phyloP scores from a whole-genome alignment of 2,329 filamentous ascomycete genomes.

The Ascochyta rabiei region DNA sequence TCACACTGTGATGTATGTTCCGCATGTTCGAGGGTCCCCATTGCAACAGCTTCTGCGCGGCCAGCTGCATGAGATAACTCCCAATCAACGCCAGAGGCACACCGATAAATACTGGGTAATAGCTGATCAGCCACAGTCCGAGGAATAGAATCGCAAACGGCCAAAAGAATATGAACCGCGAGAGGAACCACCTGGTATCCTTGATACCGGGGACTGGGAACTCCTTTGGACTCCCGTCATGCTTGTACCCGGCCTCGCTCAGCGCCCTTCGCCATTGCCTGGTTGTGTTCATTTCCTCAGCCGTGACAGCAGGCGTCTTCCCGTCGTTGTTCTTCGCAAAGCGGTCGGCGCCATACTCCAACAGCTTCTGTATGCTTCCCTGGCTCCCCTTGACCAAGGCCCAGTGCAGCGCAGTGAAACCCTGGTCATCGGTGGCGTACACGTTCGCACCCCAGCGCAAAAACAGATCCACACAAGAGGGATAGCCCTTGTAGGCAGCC shows the following conservation, averaged over 20 bases:
- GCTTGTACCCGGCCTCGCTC: conserved; percentile 81
- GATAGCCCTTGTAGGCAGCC: conserved; percentile 97
- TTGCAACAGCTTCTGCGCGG: conserved; percentile 76
- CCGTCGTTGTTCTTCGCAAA: conserved; percentile 88
- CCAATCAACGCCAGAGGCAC: conserved; percentile 72
- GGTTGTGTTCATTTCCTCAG: conserved; percentile 86
- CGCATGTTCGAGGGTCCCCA: conserved; percentile 89
- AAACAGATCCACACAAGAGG: conserved; percentile 88
- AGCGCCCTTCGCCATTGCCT: conserved; percentile 83
- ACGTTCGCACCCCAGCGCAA: conserved; percentile 95
- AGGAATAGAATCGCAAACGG: conserved; percentile 78
- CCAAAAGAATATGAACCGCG: conserved; percentile 87
- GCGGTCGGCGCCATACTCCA: conserved; percentile 94
- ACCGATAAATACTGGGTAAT: conserved; percentile 75
- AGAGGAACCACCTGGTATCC: conserved; percentile 78
- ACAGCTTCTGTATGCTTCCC: conserved; percentile 86
- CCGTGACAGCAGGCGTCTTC: conserved; percentile 86
- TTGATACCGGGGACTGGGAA: conserved; percentile 79
- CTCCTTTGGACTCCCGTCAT: conserved; percentile 74
- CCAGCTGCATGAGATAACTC: conserved; percentile 75
- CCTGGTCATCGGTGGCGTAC: conserved; percentile 86
- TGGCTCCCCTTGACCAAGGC: conserved; percentile 91
- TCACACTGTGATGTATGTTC: conserved; percentile 84
- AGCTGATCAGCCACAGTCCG: conserved; percentile 73
- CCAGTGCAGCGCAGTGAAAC: conserved; percentile 96